These are phyloP conservation scores for Cystobasidium pallidum DNA, from an alignment of 1,284 basidiomycete genomes.

Conservation along the genomic window DNA sequence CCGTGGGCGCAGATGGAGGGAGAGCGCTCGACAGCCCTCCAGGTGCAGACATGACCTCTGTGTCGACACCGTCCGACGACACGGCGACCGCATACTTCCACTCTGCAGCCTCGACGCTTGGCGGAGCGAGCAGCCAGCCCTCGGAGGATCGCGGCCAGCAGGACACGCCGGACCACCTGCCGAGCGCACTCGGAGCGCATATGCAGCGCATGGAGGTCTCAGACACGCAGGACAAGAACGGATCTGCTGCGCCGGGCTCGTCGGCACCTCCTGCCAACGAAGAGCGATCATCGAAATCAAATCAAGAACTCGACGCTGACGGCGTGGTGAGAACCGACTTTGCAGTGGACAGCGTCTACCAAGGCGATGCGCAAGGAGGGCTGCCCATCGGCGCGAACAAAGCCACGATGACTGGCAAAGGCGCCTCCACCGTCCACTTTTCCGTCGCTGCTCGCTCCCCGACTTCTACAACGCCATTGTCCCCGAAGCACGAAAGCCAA, in stretches of 20 bases:
- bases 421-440: conserved; percentile 7
- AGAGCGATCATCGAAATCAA: neutral
- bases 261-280: neutral
- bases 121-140: conserved; percentile 2
- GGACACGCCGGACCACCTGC: neutral
- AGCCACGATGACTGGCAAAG: neutral
- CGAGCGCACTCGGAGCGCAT: neutral
- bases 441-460: conserved; percentile 17
- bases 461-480: conserved; percentile 1
- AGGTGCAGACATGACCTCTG: too few species aligned
- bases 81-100: conserved; percentile 17
- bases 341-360: neutral
- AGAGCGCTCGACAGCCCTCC: neutral
- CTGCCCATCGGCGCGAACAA: neutral
- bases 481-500: neutral
- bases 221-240: neutral
- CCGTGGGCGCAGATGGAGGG: neutral
- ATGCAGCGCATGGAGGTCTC: neutral
- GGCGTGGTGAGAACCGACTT: conserved; percentile 3
- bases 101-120: conserved; percentile 19
- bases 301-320: neutral
- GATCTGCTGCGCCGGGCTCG: neutral
- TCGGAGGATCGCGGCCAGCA: conserved; percentile 4
- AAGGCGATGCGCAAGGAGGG: neutral
- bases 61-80: conserved; percentile 11